Conservation (phyloP, 2,329 filamentous ascomycete species). For the Aureobasidium namibiae region DNA sequence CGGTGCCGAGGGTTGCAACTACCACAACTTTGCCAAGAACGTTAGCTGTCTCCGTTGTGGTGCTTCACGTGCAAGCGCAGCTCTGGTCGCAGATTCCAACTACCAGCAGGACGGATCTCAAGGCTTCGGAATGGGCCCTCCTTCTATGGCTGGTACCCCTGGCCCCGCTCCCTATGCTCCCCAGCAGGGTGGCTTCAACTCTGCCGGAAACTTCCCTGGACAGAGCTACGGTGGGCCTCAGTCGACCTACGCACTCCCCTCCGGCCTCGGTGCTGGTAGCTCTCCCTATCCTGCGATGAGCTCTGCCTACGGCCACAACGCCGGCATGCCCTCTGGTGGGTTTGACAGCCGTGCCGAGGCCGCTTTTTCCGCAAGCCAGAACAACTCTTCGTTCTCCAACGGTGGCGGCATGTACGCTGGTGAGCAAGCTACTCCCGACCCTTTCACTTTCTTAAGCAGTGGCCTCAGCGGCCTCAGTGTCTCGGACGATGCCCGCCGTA, state of each 20-base stretch:
- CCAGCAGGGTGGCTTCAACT: constrained; percentile 52
- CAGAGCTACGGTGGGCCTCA: constrained; percentile 84
- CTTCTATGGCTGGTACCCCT: constrained; percentile 69
- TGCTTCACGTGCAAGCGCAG: constrained; percentile 85
- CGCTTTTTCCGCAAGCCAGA: constrained; percentile 67
- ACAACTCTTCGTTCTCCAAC: constrained; percentile 50
- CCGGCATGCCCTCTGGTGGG: constrained; percentile 71
- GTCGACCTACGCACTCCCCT: constrained; percentile 83
- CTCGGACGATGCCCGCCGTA: constrained; percentile 39
- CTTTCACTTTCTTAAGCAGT: constrained; percentile 70
- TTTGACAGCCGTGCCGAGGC: constrained; percentile 94
- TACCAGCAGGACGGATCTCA: constrained; percentile 70
- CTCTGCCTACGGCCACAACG: constrained; percentile 69
- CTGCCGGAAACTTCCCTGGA: constrained; percentile 43
- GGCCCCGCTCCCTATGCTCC: constrained; percentile 66
- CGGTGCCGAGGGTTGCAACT: constrained; percentile 91
- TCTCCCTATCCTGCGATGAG: constrained; percentile 76
- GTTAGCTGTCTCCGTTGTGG: constrained; percentile 95
- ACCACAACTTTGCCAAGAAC: constrained; percentile 99
- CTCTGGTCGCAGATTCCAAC: constrained; percentile 71
- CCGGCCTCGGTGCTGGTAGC: constrained; percentile 70
- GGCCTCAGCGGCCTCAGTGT: constrained; percentile 67
- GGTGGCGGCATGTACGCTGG: constrained; percentile 41
- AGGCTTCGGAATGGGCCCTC: constrained; percentile 76
- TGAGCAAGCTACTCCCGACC: constrained; percentile 56